phyloP scores from a whole-genome alignment of 2,329 filamentous ascomycete genomes.

The Trichophyton rubrum region DNA sequence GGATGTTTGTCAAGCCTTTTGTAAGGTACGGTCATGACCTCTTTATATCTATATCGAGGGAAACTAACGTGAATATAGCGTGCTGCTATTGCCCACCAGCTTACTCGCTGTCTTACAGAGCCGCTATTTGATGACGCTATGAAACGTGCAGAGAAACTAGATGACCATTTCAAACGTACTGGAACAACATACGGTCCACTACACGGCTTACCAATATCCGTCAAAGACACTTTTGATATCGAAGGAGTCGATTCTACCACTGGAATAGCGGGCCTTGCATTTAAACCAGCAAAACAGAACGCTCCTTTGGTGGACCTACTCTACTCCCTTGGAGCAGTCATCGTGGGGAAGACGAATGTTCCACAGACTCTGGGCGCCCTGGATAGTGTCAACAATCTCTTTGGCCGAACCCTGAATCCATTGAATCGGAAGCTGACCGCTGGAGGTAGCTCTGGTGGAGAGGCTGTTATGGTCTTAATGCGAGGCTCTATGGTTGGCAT shows the following conservation, averaged over 20 bases:
- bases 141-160: conserved; percentile 36
- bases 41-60: background rate
- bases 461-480: conserved; percentile 48
- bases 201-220: conserved; percentile 47
- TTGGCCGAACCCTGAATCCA: conserved; percentile 52
- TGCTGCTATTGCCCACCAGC: conserved; percentile 29
- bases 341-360: conserved; percentile 60
- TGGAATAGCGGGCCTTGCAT: conserved; percentile 49
- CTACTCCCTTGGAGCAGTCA: conserved; percentile 47
- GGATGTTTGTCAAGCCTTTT: conserved; percentile 43
- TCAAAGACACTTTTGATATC: conserved; percentile 38
- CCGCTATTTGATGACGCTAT: conserved; percentile 41
- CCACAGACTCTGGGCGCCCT: conserved; percentile 45
- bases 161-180: conserved; percentile 30
- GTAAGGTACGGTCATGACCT: conserved; percentile 29
- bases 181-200: conserved; percentile 43
- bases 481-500: conserved; percentile 48
- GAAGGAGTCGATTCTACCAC: conserved; percentile 42
- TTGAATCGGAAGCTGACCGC: conserved; percentile 47
- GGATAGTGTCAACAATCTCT: conserved; percentile 50
- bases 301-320: conserved; percentile 48
- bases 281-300: conserved; percentile 45
- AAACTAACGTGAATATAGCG: conserved; percentile 12
- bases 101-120: conserved; percentile 40
- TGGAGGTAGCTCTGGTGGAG: conserved; percentile 55